Evolutionary conservation across 768 basidiomycete genomes (phyloP).

Genomic region (Collybiopsis luxurians): DNA sequence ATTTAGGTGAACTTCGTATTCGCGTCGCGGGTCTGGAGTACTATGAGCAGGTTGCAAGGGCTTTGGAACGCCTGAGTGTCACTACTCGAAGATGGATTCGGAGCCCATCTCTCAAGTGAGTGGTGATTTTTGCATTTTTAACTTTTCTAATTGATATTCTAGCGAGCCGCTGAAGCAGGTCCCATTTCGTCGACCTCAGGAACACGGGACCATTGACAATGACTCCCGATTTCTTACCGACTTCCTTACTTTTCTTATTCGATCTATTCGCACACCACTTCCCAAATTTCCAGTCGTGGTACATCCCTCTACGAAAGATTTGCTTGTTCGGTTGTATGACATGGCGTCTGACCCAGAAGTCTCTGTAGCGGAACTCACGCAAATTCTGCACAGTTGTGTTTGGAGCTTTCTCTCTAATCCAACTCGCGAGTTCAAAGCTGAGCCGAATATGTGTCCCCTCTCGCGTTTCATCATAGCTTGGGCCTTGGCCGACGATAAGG

Average conservation of each 20-base stretch:
- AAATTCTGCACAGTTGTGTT: neutral
- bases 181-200: neutral
- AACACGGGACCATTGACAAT: neutral
- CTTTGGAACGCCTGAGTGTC: neutral
- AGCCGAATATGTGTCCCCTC: neutral
- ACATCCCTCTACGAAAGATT: neutral
- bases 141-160: neutral
- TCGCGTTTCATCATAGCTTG: neutral
- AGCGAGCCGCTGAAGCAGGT: neutral
- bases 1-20: too few species aligned
- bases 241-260: neutral
- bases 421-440: neutral
- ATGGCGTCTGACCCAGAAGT: neutral
- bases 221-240: neutral
- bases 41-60: neutral
- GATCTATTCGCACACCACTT: neutral
- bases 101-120: neutral
- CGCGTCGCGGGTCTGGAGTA: neutral
- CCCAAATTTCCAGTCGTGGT: neutral
- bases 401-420: neutral
- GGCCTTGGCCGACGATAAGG: neutral
- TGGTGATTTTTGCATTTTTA: neutral
- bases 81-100: neutral
- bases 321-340: neutral
- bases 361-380: neutral